phyloP scores from a whole-genome alignment of 2,329 filamentous ascomycete species.

The Penicillium capsulatum region DNA sequence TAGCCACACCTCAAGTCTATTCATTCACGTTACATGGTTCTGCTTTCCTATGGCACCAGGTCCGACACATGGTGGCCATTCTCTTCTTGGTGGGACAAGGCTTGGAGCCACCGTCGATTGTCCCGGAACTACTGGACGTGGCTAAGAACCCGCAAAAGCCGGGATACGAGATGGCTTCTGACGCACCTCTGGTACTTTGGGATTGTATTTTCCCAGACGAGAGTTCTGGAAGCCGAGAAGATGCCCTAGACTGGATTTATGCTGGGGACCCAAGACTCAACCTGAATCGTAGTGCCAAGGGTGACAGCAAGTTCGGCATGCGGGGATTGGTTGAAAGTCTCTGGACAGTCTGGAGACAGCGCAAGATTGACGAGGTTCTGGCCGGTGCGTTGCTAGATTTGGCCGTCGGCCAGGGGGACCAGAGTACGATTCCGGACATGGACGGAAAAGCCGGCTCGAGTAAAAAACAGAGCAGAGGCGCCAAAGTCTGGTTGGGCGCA shows the following conservation, averaged over 20 bases:
- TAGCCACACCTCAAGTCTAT: conserved; percentile 64
- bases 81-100: conserved; percentile 92
- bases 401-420: conserved; percentile 44
- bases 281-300: conserved; percentile 41
- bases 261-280: conserved; percentile 60
- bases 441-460: conserved; percentile 19
- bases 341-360: conserved; percentile 77
- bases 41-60: conserved; percentile 97
- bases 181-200: conserved; percentile 89
- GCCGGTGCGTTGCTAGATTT: conserved; percentile 68
- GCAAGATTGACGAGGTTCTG: conserved; percentile 87
- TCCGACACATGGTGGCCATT: conserved; percentile 86
- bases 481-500: conserved; percentile 57
- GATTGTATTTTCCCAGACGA: conserved; percentile 79
- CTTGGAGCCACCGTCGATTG: conserved; percentile 68
- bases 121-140: conserved; percentile 72
- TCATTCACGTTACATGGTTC: conserved; percentile 84
- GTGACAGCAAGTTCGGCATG: conserved; percentile 59
- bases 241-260: conserved; percentile 73
- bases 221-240: conserved; percentile 46
- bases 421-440: conserved; percentile 24
- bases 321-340: conserved; percentile 67
- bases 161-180: conserved; percentile 83
- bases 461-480: conserved; percentile 37
- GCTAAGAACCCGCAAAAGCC: conserved; percentile 69